Evolutionary conservation across 2,329 filamentous ascomycete genomes (phyloP), one percentile per base, ranked within the genome.

Genomic region (Arthrobotrys entomopaga): DNA sequence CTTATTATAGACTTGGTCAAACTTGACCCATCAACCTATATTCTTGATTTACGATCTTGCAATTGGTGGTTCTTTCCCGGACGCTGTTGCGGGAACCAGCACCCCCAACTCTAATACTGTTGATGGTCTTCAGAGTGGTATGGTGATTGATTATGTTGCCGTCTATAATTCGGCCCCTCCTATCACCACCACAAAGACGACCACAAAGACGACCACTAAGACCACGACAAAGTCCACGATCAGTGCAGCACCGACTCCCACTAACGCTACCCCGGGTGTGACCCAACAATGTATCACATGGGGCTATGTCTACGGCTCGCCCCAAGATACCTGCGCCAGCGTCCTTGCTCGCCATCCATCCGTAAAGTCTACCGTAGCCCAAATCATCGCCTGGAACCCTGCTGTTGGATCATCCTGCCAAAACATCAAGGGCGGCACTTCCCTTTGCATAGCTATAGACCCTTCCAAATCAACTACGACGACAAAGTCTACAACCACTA

Each of bases 131-230:
- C 77, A 77, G 0, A 79, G 81, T 6, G 77, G 77, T 10, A 81
- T 83, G 80, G 81, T 83, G 75, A 78, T 83, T 16, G 80, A 81
- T 49, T 83, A 83, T 72, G 81, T 83, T 16, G 81, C 79, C n/a
- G 81, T 82, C 13, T 83, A 79, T 77, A 79, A 79, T 22, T 77
- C 77, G 11, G 52, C 43, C 24, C 22, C 34, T 54, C 15, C 46
- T 4, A 49, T 38, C 11, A 26, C 26, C 13, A 52, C 42, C 11
- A 61, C 42, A 15, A 26, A 43, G 11, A 42, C 59, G 1, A 53
- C 52, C n/a, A 46, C 19, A 8, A 54, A 59, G 2, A 22, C 57
- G 2, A 53, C 67, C 2, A 60, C 53, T 13, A n/a, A n/a, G n/a
- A n/a, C n/a, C n/a, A 65, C 53, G 11, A 54, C n/a, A 3, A 46